These are phyloP conservation scores for Dentipellis fragilis DNA, from an alignment of 768 basidiomycete genomes.

Conservation along the genomic window DNA sequence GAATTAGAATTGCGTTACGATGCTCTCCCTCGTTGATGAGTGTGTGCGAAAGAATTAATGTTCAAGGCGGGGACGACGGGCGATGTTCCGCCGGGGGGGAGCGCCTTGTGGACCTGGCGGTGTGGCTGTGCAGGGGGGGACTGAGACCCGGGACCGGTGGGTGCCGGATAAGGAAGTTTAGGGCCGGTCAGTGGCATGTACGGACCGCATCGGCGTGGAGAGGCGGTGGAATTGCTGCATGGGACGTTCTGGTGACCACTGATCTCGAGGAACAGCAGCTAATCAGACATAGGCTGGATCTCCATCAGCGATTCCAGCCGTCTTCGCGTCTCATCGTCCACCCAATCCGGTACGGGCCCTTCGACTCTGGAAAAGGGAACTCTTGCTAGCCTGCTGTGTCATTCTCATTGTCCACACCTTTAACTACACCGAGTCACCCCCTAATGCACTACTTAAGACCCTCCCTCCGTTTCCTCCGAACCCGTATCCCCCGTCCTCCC, in stretches of 20 bases:
- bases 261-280: background rate
- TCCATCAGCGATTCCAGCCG: background rate
- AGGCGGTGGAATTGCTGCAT: background rate
- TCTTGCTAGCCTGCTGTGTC: background rate
- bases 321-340: slow-evolving; percentile 16
- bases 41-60: background rate
- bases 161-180: slow-evolving; percentile 1
- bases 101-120: slow-evolving; percentile 13
- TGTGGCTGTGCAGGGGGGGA: background rate
- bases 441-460: background rate
- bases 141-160: background rate
- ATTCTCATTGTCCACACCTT: no score
- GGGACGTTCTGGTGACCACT: no score
- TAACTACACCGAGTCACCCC: no score
- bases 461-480: slow-evolving; percentile 10
- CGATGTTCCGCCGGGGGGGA: slow-evolving; percentile 3
- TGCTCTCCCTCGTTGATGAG: background rate
- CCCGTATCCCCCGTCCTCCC: slow-evolving; percentile 17
- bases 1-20: background rate
- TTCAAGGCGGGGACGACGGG: background rate
- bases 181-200: slow-evolving; percentile 3
- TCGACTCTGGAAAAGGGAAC: background rate
- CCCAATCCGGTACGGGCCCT: slow-evolving; percentile 30
- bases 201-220: background rate
- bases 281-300: background rate